Conservation (phyloP, 129 eudicot species). For the Flaveria bidentis region DNA sequence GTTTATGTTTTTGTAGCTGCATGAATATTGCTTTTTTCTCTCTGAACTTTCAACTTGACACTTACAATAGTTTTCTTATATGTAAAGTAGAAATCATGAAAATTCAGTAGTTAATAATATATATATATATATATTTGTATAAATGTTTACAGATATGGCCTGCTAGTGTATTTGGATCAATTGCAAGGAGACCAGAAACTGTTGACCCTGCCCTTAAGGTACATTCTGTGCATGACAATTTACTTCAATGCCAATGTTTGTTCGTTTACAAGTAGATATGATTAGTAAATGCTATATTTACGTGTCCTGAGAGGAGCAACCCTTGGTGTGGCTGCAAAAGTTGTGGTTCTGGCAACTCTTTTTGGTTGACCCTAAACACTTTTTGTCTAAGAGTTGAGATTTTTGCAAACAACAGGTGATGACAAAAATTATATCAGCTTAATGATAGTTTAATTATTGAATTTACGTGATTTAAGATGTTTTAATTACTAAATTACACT, state of each 20-base stretch:
- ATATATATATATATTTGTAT: slow-evolving; percentile 5
- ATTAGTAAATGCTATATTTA: background rate
- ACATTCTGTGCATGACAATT: slow-evolving; percentile 8
- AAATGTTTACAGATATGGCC: slow-evolving; percentile 45
- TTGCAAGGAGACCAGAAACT: slow-evolving; percentile 34
- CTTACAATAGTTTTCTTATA: background rate
- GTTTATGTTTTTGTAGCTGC: background rate
- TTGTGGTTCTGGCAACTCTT: background rate
- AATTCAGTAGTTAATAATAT: background rate
- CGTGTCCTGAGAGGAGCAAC: background rate
- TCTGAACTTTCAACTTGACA: background rate
- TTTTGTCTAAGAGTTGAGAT: background rate
- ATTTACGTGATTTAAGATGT: background rate
- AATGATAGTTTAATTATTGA: too few species aligned
- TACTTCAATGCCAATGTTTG: background rate
- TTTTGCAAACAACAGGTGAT: background rate
- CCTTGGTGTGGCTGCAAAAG: background rate
- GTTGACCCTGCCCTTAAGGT: slow-evolving; percentile 40
- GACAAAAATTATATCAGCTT: background rate
- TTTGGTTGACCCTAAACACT: background rate
- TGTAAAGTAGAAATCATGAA: slow-evolving; percentile 10
- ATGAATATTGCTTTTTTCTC: background rate
- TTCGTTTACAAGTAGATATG: background rate
- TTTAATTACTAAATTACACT: background rate
- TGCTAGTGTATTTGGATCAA: slow-evolving; percentile 37